These are phyloP conservation scores for Ogataea nonfermentans DNA, from an alignment of 805 yeast genomes.

Conservation along the genomic window DNA sequence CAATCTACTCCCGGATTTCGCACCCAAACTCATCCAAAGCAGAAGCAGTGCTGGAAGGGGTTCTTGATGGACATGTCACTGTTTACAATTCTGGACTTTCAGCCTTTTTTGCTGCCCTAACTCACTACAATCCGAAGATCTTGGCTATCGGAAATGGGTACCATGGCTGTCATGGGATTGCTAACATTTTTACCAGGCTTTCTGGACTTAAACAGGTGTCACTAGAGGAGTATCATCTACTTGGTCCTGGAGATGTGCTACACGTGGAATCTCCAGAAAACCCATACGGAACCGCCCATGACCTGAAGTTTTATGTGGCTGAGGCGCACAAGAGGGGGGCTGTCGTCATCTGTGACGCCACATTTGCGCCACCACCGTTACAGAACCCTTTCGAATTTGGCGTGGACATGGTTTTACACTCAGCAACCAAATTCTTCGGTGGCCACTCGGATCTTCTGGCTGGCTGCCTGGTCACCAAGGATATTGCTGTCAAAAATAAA, in stretches of 20 bases:
- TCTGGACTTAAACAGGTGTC: conserved; percentile 51
- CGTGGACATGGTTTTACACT: conserved; percentile 87
- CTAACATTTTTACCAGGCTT: conserved; percentile 59
- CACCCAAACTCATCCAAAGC: conserved; percentile 72
- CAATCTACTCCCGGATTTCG: conserved; percentile 66
- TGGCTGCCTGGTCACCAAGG: conserved; percentile 73
- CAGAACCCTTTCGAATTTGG: conserved; percentile 79
- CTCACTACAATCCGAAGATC: conserved; percentile 65
- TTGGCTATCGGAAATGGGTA: conserved; percentile 78
- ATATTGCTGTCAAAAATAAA: conserved; percentile 40
- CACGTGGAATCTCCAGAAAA: conserved; percentile 89
- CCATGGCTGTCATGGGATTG: conserved; percentile 79
- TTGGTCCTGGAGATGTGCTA: conserved; percentile 65
- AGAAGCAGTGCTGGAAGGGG: conserved; percentile 59
- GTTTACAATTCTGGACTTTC: conserved; percentile 77
- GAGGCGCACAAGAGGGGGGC: conserved; percentile 82
- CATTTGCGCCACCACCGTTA: conserved; percentile 92
- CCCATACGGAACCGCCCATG: conserved; percentile 70
- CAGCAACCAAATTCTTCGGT: conserved; percentile 91
- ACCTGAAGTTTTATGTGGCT: conserved; percentile 60
- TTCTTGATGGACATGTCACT: conserved; percentile 65
- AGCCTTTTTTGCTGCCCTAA: conserved; percentile 75
- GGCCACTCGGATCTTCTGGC: conserved; percentile 94
- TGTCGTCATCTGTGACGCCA: conserved; percentile 68
- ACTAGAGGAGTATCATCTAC: conserved; percentile 49